phyloP scores from a whole-genome alignment of 345 rosid species.

The Populus tremula region DNA sequence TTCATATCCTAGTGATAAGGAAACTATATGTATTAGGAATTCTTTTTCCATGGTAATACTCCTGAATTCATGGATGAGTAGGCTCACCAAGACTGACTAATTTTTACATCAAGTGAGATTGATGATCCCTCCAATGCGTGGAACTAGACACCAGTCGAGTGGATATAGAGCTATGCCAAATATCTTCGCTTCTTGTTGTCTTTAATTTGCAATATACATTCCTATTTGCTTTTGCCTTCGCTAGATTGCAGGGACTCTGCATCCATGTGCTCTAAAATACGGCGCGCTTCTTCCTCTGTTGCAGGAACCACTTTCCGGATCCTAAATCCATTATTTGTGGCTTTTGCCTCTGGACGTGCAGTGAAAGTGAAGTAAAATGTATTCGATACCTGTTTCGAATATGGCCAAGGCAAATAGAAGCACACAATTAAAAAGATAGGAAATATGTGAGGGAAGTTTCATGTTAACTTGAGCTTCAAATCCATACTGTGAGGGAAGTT shows the following conservation, averaged over 20 bases:
- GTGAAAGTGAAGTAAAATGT: constrained; percentile 80
- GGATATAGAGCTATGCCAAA: background rate
- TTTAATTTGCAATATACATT: background rate
- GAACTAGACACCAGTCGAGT: background rate
- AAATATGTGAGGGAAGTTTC: background rate
- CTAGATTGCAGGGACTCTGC: constrained; percentile 42
- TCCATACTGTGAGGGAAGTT: background rate
- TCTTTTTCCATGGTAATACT: no score
- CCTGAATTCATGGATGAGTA: no score
- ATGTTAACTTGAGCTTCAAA: background rate
- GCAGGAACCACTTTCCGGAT: constrained; percentile 76
- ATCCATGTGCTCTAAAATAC: constrained; percentile 67
- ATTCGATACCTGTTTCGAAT: constrained; percentile 61
- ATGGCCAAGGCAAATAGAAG: constrained; percentile 1
- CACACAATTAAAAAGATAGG: background rate
- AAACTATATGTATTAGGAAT: background rate
- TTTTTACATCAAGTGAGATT: background rate
- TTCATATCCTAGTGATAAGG: background rate
- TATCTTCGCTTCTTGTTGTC: background rate
- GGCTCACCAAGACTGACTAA: background rate
- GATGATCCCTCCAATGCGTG: background rate
- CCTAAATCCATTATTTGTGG: constrained; percentile 43
- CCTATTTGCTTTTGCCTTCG: background rate
- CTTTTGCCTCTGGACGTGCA: constrained; percentile 64
- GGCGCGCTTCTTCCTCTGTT: constrained; percentile 83